Base-by-base conservation (phyloP, 176 grass and related monocot species). In the Triticum aestivum region DNA sequence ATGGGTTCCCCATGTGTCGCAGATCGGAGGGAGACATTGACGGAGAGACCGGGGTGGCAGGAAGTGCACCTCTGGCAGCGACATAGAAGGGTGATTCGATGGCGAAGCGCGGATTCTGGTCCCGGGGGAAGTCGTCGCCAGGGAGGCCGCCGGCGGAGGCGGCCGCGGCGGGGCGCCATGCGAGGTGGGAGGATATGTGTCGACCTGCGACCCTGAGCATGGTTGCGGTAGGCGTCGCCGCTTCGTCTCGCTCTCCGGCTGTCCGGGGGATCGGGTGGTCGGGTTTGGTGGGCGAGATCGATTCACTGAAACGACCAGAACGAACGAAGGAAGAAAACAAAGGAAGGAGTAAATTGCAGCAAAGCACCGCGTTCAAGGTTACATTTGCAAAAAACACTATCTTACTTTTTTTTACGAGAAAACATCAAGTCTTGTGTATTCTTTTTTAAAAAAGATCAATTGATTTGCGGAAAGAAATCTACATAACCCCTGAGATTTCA, bases 161-260 rank as follows among this genome's bases (percentile, higher is more conserved):
- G 6, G 81, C 89, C 18, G 89, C 76, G 49, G 69, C 77, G 38
- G 89, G 63, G 70, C 89, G 89, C 86, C 89, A 88, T 10, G 86
- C 37, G 49, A 88, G n/a, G 63, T 81, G 42, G 24, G 81, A 88
- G 41, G 82, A 88, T 77, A 91, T 73, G 47, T 86, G 85, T 54
- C 91, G 86, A 49, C 87, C 76, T 56, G 87, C 91, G 41, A 92
- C 51, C 84, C 91, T 92, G 39, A 92, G 80, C 91, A 92, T 92
- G 69, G 42, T 75, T 47, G 21, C 69, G 44, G 47, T 35, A n/a
- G 29, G 32, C 79, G 30, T 42, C 9, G 54, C 56, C 9, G 73
- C 9, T 56, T 41, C 14, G 27, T 47, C 24, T 39, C 44, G 47
- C 21, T 86, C 76, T 65, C 80, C 38, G 85, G 76, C 61, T 77